Conservation (phyloP, 1,284 basidiomycete species). For the Caloboletus inedulis region DNA sequence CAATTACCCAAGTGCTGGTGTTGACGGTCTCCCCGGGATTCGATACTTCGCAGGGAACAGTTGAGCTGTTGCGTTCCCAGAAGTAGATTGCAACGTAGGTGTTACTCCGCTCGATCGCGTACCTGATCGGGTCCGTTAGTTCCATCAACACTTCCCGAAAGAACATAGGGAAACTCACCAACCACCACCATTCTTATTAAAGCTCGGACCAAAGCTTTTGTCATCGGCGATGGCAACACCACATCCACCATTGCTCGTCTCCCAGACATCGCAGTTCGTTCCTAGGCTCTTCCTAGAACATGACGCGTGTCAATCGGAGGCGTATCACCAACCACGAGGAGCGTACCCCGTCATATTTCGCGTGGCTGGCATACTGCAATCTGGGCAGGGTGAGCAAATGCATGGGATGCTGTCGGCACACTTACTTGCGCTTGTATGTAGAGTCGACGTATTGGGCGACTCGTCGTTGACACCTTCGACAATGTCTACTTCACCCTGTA, state of each 20-base stretch:
- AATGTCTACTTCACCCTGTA: conserved; percentile 57
- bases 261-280: conserved; percentile 54
- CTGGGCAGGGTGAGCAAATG: conserved; percentile 23
- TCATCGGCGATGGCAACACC: conserved; percentile 46
- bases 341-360: conserved; percentile 49
- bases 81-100: conserved; percentile 22
- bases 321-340: background rate
- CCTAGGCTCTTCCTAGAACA: conserved; percentile 33
- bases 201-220: conserved; percentile 53
- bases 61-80: conserved; percentile 16
- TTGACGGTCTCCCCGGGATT: conserved; percentile 10
- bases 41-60: conserved; percentile 17
- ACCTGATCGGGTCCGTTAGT: conserved; percentile 13
- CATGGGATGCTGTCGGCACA: background rate
- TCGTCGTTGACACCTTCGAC: conserved; percentile 64
- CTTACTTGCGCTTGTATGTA: conserved; percentile 51
- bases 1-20: conserved; percentile 15
- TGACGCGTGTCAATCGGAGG: background rate
- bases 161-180: conserved; percentile 1
- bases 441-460: conserved; percentile 51
- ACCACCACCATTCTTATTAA: conserved; percentile 60
- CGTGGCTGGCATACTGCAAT: conserved; percentile 56
- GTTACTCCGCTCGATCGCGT: conserved; percentile 19
- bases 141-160: background rate
- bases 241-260: conserved; percentile 59